Evolutionary conservation across 257 asterid genomes (phyloP).

Genomic region (Eucommia ulmoides): DNA sequence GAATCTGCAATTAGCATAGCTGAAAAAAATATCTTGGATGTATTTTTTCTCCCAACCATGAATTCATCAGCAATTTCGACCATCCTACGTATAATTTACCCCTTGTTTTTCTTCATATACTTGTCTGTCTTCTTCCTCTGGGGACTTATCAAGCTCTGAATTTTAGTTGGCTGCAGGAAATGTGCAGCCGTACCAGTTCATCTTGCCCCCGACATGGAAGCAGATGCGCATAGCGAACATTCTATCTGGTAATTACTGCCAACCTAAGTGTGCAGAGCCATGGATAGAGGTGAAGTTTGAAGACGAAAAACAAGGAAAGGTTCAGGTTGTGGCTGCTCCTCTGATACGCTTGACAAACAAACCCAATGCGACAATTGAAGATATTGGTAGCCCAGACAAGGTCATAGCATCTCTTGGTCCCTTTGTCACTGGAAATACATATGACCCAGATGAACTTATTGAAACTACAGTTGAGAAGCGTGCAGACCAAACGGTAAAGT

Average conservation of each 20-base stretch:
- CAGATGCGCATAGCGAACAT: conserved; percentile 85
- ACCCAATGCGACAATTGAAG: conserved; percentile 86
- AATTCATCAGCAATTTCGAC: too few species aligned
- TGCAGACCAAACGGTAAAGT: conserved; percentile 88
- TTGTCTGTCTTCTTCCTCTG: conserved; percentile 6
- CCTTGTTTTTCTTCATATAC: too few species aligned
- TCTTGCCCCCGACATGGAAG: conserved; percentile 92
- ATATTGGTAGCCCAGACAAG: conserved; percentile 81
- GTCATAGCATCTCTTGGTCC: conserved; percentile 96
- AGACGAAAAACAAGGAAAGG: conserved; percentile 67
- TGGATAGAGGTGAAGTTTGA: conserved; percentile 96
- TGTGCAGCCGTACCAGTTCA: conserved; percentile 91
- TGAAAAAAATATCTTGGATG: too few species aligned
- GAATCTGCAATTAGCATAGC: too few species aligned
- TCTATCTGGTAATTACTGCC: conserved; percentile 93
- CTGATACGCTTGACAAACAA: conserved; percentile 85
- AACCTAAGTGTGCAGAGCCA: conserved; percentile 98
- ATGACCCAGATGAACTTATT: conserved; percentile 80
- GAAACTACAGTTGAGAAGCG: conserved; percentile 64
- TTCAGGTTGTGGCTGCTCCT: conserved; percentile 94
- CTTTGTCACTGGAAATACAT: conserved; percentile 82
- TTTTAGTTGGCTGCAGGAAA: conserved; percentile 93
- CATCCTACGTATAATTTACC: too few species aligned
- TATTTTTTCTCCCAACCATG: too few species aligned
- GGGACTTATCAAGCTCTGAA: conserved; percentile 64